phyloP scores from a whole-genome alignment of 108 stramenopile genomes.

The Pseudonitzschia multiseries region DNA sequence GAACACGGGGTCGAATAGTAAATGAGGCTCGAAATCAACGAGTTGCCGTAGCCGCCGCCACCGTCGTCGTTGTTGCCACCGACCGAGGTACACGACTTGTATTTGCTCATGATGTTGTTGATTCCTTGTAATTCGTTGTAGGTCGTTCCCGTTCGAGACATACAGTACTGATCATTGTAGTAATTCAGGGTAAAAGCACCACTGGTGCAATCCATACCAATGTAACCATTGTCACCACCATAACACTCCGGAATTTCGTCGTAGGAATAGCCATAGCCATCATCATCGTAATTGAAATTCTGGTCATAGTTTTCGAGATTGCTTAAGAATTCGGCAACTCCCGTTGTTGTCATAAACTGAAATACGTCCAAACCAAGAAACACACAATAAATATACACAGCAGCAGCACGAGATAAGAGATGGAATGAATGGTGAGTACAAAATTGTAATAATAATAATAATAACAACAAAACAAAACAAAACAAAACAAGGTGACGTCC shows the following conservation, averaged over 20 bases:
- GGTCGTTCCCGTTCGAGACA: conserved; percentile 46
- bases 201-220: conserved; percentile 65
- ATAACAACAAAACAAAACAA: neutral
- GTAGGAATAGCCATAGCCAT: conserved; percentile 28
- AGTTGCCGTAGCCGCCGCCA: too few species aligned
- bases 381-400: neutral
- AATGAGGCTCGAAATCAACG: conserved; percentile 51
- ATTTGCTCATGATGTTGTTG: conserved; percentile 61
- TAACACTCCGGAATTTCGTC: conserved; percentile 69
- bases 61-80: conserved; percentile 15
- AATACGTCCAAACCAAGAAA: neutral
- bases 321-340: conserved; percentile 71
- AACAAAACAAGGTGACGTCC: neutral
- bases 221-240: conserved; percentile 54
- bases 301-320: conserved; percentile 54
- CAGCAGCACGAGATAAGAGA: neutral
- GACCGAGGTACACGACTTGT: conserved; percentile 29
- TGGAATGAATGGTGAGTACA: neutral
- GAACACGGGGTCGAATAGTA: conserved; percentile 61
- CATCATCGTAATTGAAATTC: conserved; percentile 46
- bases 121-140: conserved; percentile 55
- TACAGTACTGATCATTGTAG: conserved; percentile 78
- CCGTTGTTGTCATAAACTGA: conserved; percentile 72
- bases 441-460: neutral
- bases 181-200: conserved; percentile 68